Evolutionary conservation across 345 rosid species (phyloP).

Genomic region (Eucalyptus erythrocorys): DNA sequence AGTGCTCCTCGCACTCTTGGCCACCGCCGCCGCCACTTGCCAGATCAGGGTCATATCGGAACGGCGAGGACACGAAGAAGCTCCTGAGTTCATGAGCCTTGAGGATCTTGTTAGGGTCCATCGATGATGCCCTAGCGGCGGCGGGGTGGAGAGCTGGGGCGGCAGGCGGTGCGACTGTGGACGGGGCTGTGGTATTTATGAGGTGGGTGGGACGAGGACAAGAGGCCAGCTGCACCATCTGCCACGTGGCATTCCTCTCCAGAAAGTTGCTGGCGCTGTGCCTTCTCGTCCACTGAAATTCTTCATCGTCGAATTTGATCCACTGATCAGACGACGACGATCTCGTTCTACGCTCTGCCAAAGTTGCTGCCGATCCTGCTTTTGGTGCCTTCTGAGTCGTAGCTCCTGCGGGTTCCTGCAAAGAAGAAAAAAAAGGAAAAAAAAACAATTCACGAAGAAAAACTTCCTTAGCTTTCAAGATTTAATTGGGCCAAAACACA

Average conservation of each 20-base stretch:
- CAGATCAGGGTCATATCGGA: not conserved
- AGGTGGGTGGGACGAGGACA: slow-evolving; percentile 26
- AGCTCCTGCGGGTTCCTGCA: slow-evolving; percentile 24
- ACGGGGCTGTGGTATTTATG: slow-evolving; percentile 19
- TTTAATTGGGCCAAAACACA: not conserved
- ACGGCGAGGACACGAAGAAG: slow-evolving; percentile 1
- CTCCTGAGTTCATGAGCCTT: slow-evolving; percentile 19
- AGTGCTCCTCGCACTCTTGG: slow-evolving; percentile 1
- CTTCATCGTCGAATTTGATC: slow-evolving; percentile 31
- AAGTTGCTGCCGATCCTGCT: slow-evolving; percentile 9
- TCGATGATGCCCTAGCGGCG: not conserved
- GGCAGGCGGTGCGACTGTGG: not conserved
- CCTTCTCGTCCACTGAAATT: slow-evolving; percentile 4
- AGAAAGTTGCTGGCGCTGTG: slow-evolving; percentile 9
- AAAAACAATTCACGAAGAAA: not conserved
- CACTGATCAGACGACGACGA: slow-evolving; percentile 17
- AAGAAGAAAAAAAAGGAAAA: not conserved
- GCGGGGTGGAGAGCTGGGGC: not conserved
- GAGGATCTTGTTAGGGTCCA: not conserved
- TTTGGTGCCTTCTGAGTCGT: slow-evolving; percentile 19
- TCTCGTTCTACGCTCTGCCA: slow-evolving; percentile 9
- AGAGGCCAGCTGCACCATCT: slow-evolving; percentile 32
- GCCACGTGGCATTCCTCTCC: slow-evolving; percentile 63
- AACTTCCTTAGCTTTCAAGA: not conserved
- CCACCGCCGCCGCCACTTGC: not conserved